Evolutionary conservation across 345 rosid genomes (phyloP).

Genomic region (Aquilaria malaccensis): DNA sequence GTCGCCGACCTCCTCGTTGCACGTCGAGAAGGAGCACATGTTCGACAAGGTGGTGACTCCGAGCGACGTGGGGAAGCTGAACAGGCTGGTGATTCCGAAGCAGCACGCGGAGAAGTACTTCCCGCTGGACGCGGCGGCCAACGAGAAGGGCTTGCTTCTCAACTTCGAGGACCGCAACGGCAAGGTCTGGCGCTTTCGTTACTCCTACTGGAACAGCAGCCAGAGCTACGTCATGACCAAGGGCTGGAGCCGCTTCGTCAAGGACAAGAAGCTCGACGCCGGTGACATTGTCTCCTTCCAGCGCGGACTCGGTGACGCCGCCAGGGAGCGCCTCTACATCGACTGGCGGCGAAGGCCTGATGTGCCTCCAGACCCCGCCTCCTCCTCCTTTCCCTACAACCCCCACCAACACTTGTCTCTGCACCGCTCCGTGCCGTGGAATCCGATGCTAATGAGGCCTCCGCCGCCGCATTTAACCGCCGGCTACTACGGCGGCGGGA

Average conservation of each 20-base stretch:
- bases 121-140: constrained; percentile 65
- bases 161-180: constrained; percentile 67
- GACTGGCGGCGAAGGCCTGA: constrained; percentile 67
- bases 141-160: constrained; percentile 64
- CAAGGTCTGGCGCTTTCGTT: constrained; percentile 58
- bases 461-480: constrained; percentile 18
- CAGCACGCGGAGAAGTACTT: constrained; percentile 80
- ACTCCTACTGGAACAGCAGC: constrained; percentile 78
- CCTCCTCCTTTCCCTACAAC: constrained; percentile 2
- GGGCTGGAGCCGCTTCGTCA: constrained; percentile 82
- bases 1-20: neutral
- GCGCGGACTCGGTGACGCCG: constrained; percentile 45
- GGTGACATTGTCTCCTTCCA: constrained; percentile 76
- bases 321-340: constrained; percentile 43
- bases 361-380: constrained; percentile 13
- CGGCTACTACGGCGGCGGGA: constrained; percentile 21
- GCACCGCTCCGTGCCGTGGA: constrained; percentile 34
- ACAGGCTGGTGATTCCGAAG: constrained; percentile 54
- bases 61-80: constrained; percentile 62
- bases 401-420: constrained; percentile 25
- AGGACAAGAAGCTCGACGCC: constrained; percentile 70
- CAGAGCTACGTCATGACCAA: constrained; percentile 84
- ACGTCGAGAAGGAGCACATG: constrained; percentile 43
- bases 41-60: constrained; percentile 61
- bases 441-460: constrained; percentile 36